phyloP scores from a whole-genome alignment of 1,139 yeast genomes.

The Hemisphaericaspora lyxosophila region DNA sequence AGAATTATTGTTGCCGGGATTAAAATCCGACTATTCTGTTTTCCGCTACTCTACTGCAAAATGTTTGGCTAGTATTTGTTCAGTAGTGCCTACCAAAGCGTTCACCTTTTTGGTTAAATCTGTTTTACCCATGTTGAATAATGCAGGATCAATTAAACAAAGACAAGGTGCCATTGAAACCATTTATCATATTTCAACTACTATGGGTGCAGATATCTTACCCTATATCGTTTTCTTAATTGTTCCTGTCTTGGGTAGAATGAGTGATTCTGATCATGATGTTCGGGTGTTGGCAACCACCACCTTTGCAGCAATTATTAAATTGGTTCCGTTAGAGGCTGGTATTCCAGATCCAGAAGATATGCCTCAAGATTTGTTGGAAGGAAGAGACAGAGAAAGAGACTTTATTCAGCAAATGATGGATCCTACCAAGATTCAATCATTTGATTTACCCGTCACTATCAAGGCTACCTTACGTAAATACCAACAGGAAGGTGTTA shows the following conservation, averaged over 20 bases:
- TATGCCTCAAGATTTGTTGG: constrained; percentile 79
- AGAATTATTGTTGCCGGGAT: constrained; percentile 57
- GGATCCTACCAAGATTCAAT: constrained; percentile 91
- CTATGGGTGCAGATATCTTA: constrained; percentile 85
- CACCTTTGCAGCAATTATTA: constrained; percentile 94
- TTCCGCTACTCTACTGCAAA: constrained; percentile 89
- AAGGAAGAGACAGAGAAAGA: constrained; percentile 90
- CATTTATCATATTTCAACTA: constrained; percentile 75
- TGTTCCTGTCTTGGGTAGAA: constrained; percentile 94
- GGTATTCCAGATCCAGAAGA: constrained; percentile 97
- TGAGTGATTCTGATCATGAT: constrained; percentile 93
- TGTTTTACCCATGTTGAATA: constrained; percentile 77
- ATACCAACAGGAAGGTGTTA: constrained; percentile 97
- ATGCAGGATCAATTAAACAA: constrained; percentile 70
- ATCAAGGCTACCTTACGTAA: constrained; percentile 91
- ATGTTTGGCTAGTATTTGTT: constrained; percentile 80
- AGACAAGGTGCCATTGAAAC: constrained; percentile 96
- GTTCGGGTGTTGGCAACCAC: constrained; percentile 91
- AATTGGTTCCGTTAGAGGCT: constrained; percentile 93
- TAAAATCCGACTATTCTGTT: constrained; percentile 72
- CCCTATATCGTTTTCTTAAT: constrained; percentile 95
- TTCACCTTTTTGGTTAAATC: constrained; percentile 79
- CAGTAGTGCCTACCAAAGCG: constrained; percentile 69
- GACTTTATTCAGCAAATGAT: constrained; percentile 96
- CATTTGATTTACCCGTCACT: constrained; percentile 85